These are phyloP conservation scores for Apiospora hydei DNA, from an alignment of 2,329 filamentous ascomycete genomes.

Conservation along the genomic window DNA sequence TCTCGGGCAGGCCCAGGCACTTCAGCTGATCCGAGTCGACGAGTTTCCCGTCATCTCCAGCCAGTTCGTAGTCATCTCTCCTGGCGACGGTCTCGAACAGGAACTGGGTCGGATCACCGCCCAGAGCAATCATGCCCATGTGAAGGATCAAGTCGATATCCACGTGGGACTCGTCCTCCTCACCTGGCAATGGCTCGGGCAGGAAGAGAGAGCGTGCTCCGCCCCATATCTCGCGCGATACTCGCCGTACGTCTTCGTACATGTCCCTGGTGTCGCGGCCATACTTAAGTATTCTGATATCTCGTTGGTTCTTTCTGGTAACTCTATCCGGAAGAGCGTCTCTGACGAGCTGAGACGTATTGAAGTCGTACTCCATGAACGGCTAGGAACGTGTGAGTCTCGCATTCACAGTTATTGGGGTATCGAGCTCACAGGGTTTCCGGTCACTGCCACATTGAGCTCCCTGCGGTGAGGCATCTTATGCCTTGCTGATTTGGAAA, in stretches of 20 bases:
- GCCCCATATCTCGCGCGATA: neutral
- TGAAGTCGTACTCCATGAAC: neutral
- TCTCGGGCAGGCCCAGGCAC: neutral
- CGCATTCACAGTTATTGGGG: neutral
- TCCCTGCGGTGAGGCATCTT: neutral
- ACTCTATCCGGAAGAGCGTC: neutral
- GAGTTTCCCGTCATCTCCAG: neutral
- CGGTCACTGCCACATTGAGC: neutral
- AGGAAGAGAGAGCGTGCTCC: neutral
- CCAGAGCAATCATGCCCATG: neutral
- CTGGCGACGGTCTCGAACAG: neutral
- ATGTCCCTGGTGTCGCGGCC: neutral
- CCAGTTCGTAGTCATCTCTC: neutral
- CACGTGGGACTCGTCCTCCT: neutral
- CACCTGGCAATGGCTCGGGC: neutral
- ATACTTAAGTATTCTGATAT: neutral
- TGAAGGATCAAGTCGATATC: conserved; percentile 10
- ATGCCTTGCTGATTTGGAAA: neutral
- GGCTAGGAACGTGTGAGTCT: neutral
- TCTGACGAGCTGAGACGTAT: neutral
- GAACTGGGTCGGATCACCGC: neutral
- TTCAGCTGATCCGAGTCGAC: neutral
- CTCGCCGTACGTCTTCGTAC: neutral
- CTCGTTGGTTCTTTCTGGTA: neutral
- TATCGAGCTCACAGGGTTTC: neutral